Percentiles rank a stretch among this genome's conserved stretches.
phyloP scores from a whole-genome alignment of 768 basidiomycete species.

The Lentinula detonsa region DNA sequence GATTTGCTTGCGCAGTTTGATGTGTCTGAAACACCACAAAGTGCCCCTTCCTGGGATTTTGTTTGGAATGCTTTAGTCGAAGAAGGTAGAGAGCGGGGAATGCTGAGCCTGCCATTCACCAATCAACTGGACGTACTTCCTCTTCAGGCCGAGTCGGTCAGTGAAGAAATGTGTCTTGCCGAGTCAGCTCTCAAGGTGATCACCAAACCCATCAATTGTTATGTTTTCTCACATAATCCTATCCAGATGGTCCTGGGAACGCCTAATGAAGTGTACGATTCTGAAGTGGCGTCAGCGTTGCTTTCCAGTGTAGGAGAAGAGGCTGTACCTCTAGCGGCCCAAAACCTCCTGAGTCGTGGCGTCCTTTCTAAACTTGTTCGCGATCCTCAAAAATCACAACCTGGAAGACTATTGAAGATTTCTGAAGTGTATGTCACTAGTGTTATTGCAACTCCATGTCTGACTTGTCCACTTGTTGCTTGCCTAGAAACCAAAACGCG shows the following conservation, averaged over 20 bases:
- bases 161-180: slow-evolving; percentile 44
- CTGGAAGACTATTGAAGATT: slow-evolving; percentile 72
- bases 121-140: slow-evolving; percentile 29
- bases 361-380: slow-evolving; percentile 62
- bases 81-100: slow-evolving; percentile 67
- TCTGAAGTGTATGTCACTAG: slow-evolving; percentile 51
- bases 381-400: slow-evolving; percentile 55
- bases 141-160: slow-evolving; percentile 17
- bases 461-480: neutral
- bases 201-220: neutral
- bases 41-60: slow-evolving; percentile 58
- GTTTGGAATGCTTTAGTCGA: slow-evolving; percentile 69
- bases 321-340: slow-evolving; percentile 47
- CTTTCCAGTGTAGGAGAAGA: slow-evolving; percentile 53
- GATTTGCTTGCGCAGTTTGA: slow-evolving; percentile 42
- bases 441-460: neutral
- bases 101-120: slow-evolving; percentile 53
- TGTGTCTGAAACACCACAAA: slow-evolving; percentile 36
- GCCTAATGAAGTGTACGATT: slow-evolving; percentile 61
- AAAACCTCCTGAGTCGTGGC: slow-evolving; percentile 55
- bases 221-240: neutral
- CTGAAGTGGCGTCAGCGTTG: slow-evolving; percentile 49
- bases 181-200: slow-evolving; percentile 69
- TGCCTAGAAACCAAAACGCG: slow-evolving; percentile 56
- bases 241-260: slow-evolving; percentile 73